phyloP scores from a whole-genome alignment of 305 asterid species.

The Coffea humblotiana region DNA sequence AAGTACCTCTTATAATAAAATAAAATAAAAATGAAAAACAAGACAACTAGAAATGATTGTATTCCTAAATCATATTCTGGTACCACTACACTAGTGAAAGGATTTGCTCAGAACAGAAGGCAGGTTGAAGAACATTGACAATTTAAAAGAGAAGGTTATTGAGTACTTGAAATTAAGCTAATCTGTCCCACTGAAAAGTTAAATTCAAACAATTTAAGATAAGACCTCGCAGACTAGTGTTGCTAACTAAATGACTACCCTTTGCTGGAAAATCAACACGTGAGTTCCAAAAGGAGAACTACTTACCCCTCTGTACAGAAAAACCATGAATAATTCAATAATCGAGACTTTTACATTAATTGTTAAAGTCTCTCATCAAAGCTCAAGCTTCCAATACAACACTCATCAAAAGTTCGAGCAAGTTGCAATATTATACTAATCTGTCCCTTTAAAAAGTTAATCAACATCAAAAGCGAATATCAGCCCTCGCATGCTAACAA shows the following conservation, averaged over 20 bases:
- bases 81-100: background rate
- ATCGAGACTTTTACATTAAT: background rate
- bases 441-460: background rate
- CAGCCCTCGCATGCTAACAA: background rate
- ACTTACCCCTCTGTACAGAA: background rate
- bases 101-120: background rate
- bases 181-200: too few species aligned
- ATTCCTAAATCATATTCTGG: background rate
- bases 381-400: background rate
- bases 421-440: background rate
- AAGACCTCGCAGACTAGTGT: background rate
- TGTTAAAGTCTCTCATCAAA: background rate
- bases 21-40: background rate
- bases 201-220: background rate
- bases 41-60: background rate
- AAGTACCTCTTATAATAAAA: background rate
- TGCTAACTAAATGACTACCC: background rate
- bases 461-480: background rate
- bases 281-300: background rate
- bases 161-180: background rate
- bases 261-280: background rate
- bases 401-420: background rate
- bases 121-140: background rate
- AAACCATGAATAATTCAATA: background rate
- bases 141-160: background rate